Percentiles rank a stretch among this genome's conserved stretches.
Conservation (phyloP, 768 basidiomycete species). For the Lentinula edodes region DNA sequence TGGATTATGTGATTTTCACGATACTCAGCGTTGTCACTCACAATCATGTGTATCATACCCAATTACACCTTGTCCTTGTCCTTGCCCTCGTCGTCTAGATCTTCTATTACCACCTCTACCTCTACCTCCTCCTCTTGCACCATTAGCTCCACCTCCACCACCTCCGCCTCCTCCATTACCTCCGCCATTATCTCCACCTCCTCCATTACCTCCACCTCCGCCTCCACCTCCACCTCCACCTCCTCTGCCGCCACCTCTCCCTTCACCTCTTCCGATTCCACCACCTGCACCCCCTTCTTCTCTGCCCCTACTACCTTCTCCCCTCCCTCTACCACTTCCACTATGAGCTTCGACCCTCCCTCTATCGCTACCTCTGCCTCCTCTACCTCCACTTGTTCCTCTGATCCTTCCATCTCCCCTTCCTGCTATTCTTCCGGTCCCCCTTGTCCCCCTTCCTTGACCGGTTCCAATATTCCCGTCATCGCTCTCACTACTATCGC, state of each 20-base stretch:
- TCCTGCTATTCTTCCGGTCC: background rate
- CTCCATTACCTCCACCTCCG: background rate
- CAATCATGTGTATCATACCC: background rate
- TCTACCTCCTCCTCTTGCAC: background rate
- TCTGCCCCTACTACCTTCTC: background rate
- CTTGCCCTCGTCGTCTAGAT: background rate
- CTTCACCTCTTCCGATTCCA: background rate
- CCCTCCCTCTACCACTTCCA: too few relatives aligned
- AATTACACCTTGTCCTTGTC: background rate
- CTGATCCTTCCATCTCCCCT: background rate
- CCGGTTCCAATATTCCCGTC: background rate
- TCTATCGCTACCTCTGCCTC: too few relatives aligned
- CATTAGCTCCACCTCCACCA: background rate
- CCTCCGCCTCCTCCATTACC: background rate
- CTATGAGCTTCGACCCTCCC: too few relatives aligned
- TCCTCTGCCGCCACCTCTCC: background rate
- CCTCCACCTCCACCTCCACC: background rate
- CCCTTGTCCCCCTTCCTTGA: background rate
- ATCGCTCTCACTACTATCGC: background rate
- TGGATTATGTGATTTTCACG: background rate
- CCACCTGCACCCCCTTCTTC: background rate
- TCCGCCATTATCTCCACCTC: background rate
- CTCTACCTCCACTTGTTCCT: background rate
- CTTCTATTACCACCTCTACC: background rate
- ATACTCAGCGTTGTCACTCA: background rate